Conservation (phyloP, 345 rosid genomes). For the Gossypium herbaceum region DNA sequence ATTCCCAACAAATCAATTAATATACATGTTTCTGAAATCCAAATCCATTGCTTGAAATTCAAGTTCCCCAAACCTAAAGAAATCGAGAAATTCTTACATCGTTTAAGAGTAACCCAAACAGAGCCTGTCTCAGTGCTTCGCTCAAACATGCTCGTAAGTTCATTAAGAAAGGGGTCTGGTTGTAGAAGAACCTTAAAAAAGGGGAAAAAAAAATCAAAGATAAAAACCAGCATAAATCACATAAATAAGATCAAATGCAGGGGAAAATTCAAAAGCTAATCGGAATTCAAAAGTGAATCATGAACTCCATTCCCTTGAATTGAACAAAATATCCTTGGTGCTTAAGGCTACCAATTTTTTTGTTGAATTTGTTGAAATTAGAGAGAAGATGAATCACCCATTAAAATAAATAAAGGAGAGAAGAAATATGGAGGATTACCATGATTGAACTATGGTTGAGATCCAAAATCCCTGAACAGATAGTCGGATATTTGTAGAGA, state of each 20-base stretch:
- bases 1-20: neutral
- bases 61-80: neutral
- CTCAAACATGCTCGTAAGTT: constrained; percentile 87
- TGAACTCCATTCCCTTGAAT: neutral
- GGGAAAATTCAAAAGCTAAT: neutral
- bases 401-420: neutral
- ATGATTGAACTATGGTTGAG: neutral
- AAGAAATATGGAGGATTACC: neutral
- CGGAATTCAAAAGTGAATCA: neutral
- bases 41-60: neutral
- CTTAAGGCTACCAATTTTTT: neutral
- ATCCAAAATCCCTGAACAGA: neutral
- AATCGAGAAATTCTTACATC: constrained; percentile 47
- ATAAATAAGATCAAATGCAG: neutral
- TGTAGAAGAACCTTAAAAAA: constrained; percentile 58
- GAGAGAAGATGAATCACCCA: neutral
- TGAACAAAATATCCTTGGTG: neutral
- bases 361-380: too few species aligned
- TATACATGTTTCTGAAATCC: neutral
- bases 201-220: too few species aligned
- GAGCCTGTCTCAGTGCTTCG: constrained; percentile 71
- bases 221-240: neutral
- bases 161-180: constrained; percentile 85
- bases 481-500: neutral
- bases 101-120: constrained; percentile 91